A percentile compares a stretch with the other conserved stretches of the same genome.
Conservation (phyloP, 371 early-diverging fungal genomes). For the Actinomucor elegans region DNA sequence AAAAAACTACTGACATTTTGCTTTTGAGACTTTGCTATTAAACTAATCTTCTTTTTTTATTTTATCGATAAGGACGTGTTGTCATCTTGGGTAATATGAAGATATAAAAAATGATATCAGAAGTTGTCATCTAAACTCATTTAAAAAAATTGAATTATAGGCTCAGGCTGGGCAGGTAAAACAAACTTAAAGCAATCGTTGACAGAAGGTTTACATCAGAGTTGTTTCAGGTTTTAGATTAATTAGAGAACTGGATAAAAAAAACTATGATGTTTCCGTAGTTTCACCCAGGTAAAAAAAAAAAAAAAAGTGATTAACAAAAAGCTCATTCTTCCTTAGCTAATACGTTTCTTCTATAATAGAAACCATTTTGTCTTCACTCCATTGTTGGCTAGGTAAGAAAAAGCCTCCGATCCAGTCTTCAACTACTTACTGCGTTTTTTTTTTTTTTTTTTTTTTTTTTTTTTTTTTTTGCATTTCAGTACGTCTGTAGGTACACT, state of each 20-base stretch:
- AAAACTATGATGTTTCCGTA: constrained; percentile 67
- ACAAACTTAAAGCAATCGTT: background rate
- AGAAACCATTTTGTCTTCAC: constrained; percentile 85
- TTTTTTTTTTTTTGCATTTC: no score
- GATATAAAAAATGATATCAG: background rate
- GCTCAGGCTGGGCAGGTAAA: constrained; percentile 69
- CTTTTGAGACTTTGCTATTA: no score
- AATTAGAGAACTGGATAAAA: constrained; percentile 57
- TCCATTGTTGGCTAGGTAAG: constrained; percentile 68
- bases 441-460: background rate
- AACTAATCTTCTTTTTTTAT: no score
- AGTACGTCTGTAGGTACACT: constrained; percentile 82
- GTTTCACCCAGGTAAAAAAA: constrained; percentile 59
- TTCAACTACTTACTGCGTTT: background rate
- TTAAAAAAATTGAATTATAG: no score
- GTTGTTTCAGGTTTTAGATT: constrained; percentile 55
- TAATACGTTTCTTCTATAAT: background rate
- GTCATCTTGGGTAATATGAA: constrained; percentile 17
- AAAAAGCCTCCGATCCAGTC: no score
- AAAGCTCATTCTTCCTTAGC: no score
- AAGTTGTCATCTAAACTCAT: no score
- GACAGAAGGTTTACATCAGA: background rate
- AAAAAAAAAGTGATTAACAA: no score
- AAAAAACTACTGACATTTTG: no score
- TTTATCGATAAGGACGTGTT: constrained; percentile 20